phyloP scores from a whole-genome alignment of 169 alveolate species.

The Plasmodium sp. region DNA sequence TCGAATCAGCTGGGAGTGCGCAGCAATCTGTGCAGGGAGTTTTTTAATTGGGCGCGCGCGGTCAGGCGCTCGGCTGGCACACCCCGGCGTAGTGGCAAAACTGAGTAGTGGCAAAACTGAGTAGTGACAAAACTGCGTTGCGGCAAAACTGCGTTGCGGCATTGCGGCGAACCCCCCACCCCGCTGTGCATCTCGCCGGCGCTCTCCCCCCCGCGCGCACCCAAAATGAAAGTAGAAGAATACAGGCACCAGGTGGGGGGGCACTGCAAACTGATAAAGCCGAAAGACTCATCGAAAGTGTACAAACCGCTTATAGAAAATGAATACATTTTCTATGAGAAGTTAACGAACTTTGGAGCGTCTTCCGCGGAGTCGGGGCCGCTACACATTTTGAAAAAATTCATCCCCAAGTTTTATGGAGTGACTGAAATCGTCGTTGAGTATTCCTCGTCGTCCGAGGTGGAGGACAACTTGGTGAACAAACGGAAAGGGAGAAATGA shows the following conservation, averaged over 20 bases:
- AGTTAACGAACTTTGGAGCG: constrained; percentile 74
- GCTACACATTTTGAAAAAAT: constrained; percentile 77
- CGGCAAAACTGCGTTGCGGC: background rate
- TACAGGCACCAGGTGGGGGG: constrained; percentile 86
- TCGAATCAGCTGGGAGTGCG: background rate
- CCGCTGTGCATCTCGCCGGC: background rate
- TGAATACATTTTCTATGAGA: constrained; percentile 78
- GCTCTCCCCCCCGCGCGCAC: background rate
- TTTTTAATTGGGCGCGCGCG: background rate
- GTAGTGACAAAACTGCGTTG: background rate
- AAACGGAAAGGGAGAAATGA: constrained; percentile 1
- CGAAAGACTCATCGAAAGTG: constrained; percentile 79
- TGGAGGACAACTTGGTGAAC: background rate
- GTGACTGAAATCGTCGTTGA: constrained; percentile 75
- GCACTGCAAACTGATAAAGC: constrained; percentile 79
- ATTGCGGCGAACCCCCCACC: background rate
- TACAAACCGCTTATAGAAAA: constrained; percentile 81
- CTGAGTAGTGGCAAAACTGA: background rate
- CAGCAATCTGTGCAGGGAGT: background rate
- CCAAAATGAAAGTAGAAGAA: constrained; percentile 76
- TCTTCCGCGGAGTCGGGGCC: constrained; percentile 80
- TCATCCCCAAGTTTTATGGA: constrained; percentile 82
- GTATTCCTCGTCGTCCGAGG: background rate
- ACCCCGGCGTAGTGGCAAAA: background rate
- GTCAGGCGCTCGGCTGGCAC: background rate